Base-by-base conservation (phyloP, 805 yeast species). In the Wickerhamomyces sydowiorum region DNA sequence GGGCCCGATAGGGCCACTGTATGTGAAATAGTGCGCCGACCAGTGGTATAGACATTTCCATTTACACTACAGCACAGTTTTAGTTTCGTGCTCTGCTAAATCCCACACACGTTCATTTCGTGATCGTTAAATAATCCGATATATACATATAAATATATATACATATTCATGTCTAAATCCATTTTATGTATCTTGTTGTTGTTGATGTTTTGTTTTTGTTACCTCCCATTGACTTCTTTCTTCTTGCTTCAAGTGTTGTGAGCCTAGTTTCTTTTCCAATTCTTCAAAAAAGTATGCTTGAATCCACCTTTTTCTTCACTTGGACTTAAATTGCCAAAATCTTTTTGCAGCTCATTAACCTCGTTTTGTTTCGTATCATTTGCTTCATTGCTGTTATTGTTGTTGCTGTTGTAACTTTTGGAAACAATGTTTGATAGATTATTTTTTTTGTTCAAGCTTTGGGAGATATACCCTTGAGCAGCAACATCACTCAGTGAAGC, bases 401-500 rank as follows among this genome's bases (percentile, higher is more conserved):
- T 7, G 30, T 15, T 32, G 18, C 18, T 27, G n/a, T 24, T 33
- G 13, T 30, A 36, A 5, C 42, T 39, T 8, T 28, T 28, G 4
- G 36, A 29, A n/a, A 45, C 37, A 14, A 39, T 43, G 30, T 18
- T 40, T 18, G 45, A 37, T 19, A 44, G 30, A 30, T 37, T 39
- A n/a, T 23, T 30, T 28, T 34, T 38, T 29, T 29, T 47, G 7
- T 40, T 30, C 2, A 65, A 51, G 6, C 43, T 40, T 22, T 44
- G 53, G 10, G 56, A 46, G 33, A 66, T 63, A 37, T 53, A 62
- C 1, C 71, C 71, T 10, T 59, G 56, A 3, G 72, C 78, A 2
- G 81, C 80, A 20, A 76, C 77, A 46, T 72, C 76, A 41, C 73
- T 69, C 36, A 73, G 54, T 2, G 76, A 66, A 19, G 73, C 69